Evolutionary conservation across 1,139 yeast genomes (phyloP), one percentile per base, ranked within the genome.

Genomic region (Taiozyma sp.): DNA sequence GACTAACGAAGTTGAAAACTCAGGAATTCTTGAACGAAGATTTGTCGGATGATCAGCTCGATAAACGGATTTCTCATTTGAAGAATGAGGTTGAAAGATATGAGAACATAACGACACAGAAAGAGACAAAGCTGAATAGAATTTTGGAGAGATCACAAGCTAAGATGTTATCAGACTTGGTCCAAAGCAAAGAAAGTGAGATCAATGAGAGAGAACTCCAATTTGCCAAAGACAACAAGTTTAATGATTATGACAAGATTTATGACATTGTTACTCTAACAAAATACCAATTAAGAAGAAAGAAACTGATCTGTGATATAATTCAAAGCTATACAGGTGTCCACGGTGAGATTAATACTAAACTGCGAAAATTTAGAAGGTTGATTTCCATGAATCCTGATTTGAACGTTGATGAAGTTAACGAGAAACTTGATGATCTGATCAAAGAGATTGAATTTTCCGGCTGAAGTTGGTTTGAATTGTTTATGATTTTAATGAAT

Each of bases 381-480:
- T 77, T 93, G 64, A 84, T 93, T 48, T 83, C 96, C 48, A 77
- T 84, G 54, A 85, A 95, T 53, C 89, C 97, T 60, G 95, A 89
- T 42, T 79, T 90, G 49, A 81, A 80, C 44, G 77, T 83, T 42
- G 88, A 85, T 57, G 96, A 90, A 56, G 84, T 88, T 50, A 77
- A 83, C 37, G 88, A 83, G 55, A 59, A 54, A 37, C 64, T 70
- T 9, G 74, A 70, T 52, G 66, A 57, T 7, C 59, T 62, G 43
- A 49, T 62, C 8, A 40, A 54, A 7, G 62, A 62, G 45, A 59
- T 61, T 43, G 62, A 61, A 39, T 37, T 26, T 37, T 13, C 41
- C 14, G 5, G 14, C 19, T 37, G 41, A 37, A 37, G 14, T n/a
- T 5, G 21, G 21, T 16, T n/a, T 8, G 22, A 22, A 19, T 14